phyloP scores from a whole-genome alignment of 371 early-diverging fungal species.

The Rhizomucor pusillus region DNA sequence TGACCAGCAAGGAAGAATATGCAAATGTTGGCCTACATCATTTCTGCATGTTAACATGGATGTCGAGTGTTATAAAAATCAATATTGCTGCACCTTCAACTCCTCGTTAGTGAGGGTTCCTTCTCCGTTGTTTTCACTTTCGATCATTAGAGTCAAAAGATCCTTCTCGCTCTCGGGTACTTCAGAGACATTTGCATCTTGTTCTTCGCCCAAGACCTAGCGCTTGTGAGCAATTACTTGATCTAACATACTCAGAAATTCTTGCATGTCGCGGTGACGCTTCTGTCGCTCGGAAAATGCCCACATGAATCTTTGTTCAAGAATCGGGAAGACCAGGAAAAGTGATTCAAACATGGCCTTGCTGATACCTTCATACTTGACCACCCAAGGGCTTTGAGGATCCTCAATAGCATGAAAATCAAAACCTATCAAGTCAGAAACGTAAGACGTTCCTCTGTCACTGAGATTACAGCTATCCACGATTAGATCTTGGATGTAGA shows the following conservation, averaged over 20 bases:
- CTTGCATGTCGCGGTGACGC: slow-evolving; percentile 13
- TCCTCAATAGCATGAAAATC: slow-evolving; percentile 30
- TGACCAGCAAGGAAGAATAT: slow-evolving; percentile 47
- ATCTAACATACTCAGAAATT: slow-evolving; percentile 18
- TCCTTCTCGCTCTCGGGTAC: slow-evolving; percentile 44
- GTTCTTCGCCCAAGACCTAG: slow-evolving; percentile 21
- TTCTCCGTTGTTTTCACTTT: slow-evolving; percentile 15
- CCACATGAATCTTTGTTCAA: slow-evolving; percentile 29
- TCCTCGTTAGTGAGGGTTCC: slow-evolving; percentile 35
- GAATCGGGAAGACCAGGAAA: slow-evolving; percentile 45
- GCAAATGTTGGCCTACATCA: slow-evolving; percentile 24
- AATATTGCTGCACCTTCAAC: slow-evolving; percentile 22
- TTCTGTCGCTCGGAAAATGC: slow-evolving; percentile 13
- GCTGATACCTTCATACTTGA: slow-evolving; percentile 22
- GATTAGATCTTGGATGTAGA: too few species aligned
- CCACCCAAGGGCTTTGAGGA: slow-evolving; percentile 24
- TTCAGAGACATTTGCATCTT: slow-evolving; percentile 8
- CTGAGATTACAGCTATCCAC: too few species aligned
- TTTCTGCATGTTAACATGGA: background rate
- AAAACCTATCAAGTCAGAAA: too few species aligned
- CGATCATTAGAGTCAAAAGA: slow-evolving; percentile 54
- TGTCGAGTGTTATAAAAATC: background rate
- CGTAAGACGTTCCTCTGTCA: too few species aligned
- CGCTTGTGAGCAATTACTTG: slow-evolving; percentile 36
- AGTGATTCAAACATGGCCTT: slow-evolving; percentile 26